Evolutionary conservation across 2,329 filamentous ascomycete species (phyloP), one percentile per base, ranked within the genome.

Genomic region (Aspergillus pseudoterreus): DNA sequence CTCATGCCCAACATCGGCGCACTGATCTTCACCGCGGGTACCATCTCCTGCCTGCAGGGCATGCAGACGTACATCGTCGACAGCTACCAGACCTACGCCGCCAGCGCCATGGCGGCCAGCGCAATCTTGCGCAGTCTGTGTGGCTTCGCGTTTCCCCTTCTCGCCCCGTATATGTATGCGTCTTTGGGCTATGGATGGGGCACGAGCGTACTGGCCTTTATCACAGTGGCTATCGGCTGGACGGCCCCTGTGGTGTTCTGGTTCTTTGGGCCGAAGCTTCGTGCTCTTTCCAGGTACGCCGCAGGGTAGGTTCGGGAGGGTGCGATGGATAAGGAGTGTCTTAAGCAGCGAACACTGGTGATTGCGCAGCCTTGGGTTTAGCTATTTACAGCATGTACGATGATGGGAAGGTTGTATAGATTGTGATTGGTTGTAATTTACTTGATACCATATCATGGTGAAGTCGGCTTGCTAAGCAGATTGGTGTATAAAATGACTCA

Each of bases 1-100:
- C 77, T 82, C 33, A 69, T 77, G 53, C 78, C 80, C 2, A 74
- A 81, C 48, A 72, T 80, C 32, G 77, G 79, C 0, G 74, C 75
- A 1, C 65, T 62, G 1, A 59, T 82, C 2, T 75, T 80, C 49
- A 70, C 73, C 6, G 70, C 67, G 0, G 76, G 77, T 58, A 62
- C 63, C 0, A 72, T 73, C 27, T 61, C 65, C 32, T 61, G 62
- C 1, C 67, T 71, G 32, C 70, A 72, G 54, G 66, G 48, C 3
- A 53, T 57, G 43, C 53, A 55, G 33, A 78, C 70, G 1, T 71
- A 70, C 51, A 53, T 68, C 15, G 59, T 71, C 11, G 68, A 71
- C 43, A 53, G 60, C 6, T 71, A 70, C 44, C 57, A 14, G 48
- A 66, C 27, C n/a, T 70, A 50, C 50, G 67, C 43, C 52, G 62